Evolutionary conservation across 306 rosid genomes (phyloP).

Genomic region (Medicago arabica): DNA sequence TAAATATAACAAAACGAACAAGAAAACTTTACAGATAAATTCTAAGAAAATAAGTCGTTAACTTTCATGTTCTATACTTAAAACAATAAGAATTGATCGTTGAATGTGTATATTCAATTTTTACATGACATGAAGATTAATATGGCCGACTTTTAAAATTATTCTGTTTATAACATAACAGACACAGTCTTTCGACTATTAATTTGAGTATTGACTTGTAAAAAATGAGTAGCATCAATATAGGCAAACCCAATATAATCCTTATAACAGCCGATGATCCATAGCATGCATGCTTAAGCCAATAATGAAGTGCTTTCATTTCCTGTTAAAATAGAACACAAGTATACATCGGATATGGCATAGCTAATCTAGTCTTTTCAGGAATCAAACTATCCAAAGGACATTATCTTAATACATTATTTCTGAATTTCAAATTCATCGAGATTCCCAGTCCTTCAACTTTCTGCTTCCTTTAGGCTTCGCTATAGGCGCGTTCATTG

Average conservation of each 20-base stretch:
- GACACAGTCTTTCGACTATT: background rate
- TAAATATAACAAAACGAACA: no score
- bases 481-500: constrained; percentile 69
- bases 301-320: background rate
- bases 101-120: background rate
- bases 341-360: constrained; percentile 26
- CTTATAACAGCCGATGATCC: constrained; percentile 30
- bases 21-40: no score
- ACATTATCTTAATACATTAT: constrained; percentile 2
- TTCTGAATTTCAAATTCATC: constrained; percentile 46
- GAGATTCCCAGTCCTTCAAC: constrained; percentile 84
- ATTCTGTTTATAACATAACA: background rate
- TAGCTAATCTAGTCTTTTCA: constrained; percentile 13
- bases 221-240: background rate
- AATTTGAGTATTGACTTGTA: background rate
- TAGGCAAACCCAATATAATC: constrained; percentile 14
- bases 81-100: background rate
- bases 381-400: constrained; percentile 30
- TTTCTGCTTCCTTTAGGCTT: constrained; percentile 97
- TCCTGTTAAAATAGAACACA: constrained; percentile 24
- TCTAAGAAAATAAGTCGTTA: no score
- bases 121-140: background rate
- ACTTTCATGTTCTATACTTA: background rate
- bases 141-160: background rate
- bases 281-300: constrained; percentile 27